These are phyloP conservation scores for Sechiopsis laciniata DNA, from an alignment of 306 rosid species.

Conservation along the genomic window DNA sequence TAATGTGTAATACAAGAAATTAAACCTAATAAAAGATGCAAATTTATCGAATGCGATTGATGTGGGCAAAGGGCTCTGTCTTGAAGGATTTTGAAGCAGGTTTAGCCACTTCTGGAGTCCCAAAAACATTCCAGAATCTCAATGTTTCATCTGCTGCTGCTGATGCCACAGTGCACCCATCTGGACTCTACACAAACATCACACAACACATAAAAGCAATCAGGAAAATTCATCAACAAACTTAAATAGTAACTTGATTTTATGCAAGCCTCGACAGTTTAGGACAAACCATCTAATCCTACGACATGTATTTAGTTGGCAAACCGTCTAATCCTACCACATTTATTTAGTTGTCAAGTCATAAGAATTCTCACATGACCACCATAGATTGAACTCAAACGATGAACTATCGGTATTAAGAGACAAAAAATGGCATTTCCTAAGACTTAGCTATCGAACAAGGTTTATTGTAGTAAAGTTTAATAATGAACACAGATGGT, in stretches of 20 bases:
- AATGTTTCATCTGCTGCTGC: constrained; percentile 47
- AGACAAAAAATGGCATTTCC: no score
- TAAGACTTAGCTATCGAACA: no score
- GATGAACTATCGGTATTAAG: no score
- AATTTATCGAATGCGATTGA: constrained; percentile 36
- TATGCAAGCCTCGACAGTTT: no score
- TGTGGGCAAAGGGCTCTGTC: constrained; percentile 38
- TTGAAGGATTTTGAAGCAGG: constrained; percentile 32
- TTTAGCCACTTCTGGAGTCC: constrained; percentile 44
- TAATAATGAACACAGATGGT: no score
- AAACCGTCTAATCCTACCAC: no score
- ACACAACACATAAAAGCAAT: neutral
- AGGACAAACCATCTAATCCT: no score
- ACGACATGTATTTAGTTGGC: no score
- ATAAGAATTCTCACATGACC: no score
- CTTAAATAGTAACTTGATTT: neutral
- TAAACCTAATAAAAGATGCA: neutral
- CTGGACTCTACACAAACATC: constrained; percentile 35
- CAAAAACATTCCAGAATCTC: constrained; percentile 43
- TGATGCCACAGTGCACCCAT: constrained; percentile 47
- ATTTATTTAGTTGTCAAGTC: no score
- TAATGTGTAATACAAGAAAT: neutral
- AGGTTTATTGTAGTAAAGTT: no score
- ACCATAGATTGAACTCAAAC: no score
- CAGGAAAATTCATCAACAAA: neutral